Base-by-base conservation (phyloP, 345 rosid genomes). In the Hibiscus syriacus region DNA sequence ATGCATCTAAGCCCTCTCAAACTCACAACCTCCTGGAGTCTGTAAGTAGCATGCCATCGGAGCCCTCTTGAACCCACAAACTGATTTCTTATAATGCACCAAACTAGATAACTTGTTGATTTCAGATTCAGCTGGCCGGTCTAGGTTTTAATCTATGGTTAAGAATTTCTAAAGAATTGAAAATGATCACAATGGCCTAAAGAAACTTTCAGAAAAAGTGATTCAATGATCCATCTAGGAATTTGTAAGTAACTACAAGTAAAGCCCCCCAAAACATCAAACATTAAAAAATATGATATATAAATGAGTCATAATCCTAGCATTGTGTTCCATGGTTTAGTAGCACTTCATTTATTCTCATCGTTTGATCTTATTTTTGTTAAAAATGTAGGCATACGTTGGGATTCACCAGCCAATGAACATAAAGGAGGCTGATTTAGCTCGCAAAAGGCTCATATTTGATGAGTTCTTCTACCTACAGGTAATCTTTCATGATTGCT, bases 401-500 rank as follows among this genome's bases (percentile, higher is more conserved):
- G 88, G 91, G 69, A 90, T 93, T 73, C 98, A 93, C 78, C 86
- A 79, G 74, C 98, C 98, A 22, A 87, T 82, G 77, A 88, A 69
- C 77, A 76, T 80, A 61, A 89, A 76, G 32, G 97, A 93, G 76
- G 94, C 97, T 68, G 94, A 90, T 81, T 81, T 81, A 76, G 94
- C 98, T 83, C 97, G 96, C 74, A 93, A 86, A 83, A 86, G 98
- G 72, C 85, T 90, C 67, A 84, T 90, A 74, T 93, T 90, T 63
- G 97, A 90, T 48, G 98, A 90, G 72, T 93, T 93, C 80, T 89
- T 93, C 83, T 90, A 90, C 75, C 77, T 93, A 68, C 98, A 90
- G 97, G 98, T 93, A 72, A 27, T 70, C 23, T 52, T 6, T 70
- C 34, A 36, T 23, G 3, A 25, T 45, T 19, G 56, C 34, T 55